Base-by-base conservation (phyloP, 108 stramenopile genomes). In the Nitzschia inconspicua region DNA sequence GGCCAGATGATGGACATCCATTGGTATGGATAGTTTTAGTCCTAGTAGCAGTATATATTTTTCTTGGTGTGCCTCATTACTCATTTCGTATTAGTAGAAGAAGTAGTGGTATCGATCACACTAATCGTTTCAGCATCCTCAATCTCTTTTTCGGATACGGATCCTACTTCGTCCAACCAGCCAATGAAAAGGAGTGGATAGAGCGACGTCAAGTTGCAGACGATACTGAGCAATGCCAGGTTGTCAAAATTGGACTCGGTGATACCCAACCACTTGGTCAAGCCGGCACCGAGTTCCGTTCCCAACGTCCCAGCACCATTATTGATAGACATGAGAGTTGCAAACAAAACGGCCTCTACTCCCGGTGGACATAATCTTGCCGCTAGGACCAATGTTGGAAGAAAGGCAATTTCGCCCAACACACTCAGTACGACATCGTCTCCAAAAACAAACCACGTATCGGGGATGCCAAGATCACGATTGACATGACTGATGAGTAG, bases 331-430 rank as follows among this genome's bases (percentile, higher is more conserved):
- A 98, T 98, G 47, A 98, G 70, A 19, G 89, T 84, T 2, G 65
- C 65, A 80, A 98, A 98, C 16, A 98, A 52, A 0, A 96, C 94
- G 14, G 95, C 95, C 70, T 98, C 97, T 1, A 96, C 79, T 9
- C 97, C 97, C 9, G 80, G 85, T 9, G 97, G 97, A 42, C 97
- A 98, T 3, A 98, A 48, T 22, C 81, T 69, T 19, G 95, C 94
- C 7, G 97, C 95, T 57, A 98, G 66, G 13, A 95, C 95, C n/a
- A 98, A 69, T 14, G 88, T 93, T 0, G 97, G 97, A 35, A 98
- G 65, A 70, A 98, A 98, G 42, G 95, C 94, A 22, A 98, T 64
- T 72, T 98, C 81, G 39, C 95, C 95, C 2, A 96, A 68, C 14
- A 91, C 85, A 7, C 95, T 69, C 36, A 95, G 66, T 0, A 79